A percentile compares a stretch with the other conserved stretches of the same genome.
Conservation (phyloP, 805 yeast species). For the Teunomyces cretensis region DNA sequence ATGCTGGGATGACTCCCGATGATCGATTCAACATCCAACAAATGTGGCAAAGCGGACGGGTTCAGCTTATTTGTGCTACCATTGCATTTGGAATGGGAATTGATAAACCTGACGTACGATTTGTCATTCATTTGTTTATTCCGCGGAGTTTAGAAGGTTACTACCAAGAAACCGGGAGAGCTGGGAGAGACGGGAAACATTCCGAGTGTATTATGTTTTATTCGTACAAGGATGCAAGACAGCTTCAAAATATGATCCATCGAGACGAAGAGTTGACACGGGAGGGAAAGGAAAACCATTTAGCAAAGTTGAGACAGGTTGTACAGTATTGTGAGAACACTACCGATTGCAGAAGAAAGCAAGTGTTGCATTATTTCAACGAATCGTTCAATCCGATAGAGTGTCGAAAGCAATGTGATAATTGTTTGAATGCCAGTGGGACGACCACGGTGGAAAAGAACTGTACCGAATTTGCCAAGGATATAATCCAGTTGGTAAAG, state of each 20-base stretch:
- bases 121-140: constrained; percentile 81
- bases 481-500: constrained; percentile 59
- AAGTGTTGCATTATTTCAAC: constrained; percentile 87
- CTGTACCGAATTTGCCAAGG: constrained; percentile 62
- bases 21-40: constrained; percentile 71
- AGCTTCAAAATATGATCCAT: constrained; percentile 73
- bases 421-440: constrained; percentile 54
- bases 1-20: constrained; percentile 90
- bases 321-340: constrained; percentile 88
- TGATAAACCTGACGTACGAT: constrained; percentile 93
- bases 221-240: constrained; percentile 74
- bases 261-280: constrained; percentile 67
- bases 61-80: constrained; percentile 90
- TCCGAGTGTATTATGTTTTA: constrained; percentile 85
- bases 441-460: constrained; percentile 55
- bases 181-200: constrained; percentile 89
- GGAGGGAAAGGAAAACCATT: constrained; percentile 71
- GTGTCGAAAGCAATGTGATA: constrained; percentile 81
- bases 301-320: constrained; percentile 75
- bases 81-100: constrained; percentile 99
- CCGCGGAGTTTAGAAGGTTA: constrained; percentile 94
- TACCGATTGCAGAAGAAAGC: constrained; percentile 86
- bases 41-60: constrained; percentile 72
- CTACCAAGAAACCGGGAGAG: constrained; percentile 97
- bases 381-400: constrained; percentile 67